Percentiles rank a stretch among this genome's conserved stretches.
Conservation (phyloP, 2,329 filamentous ascomycete genomes). For the Colletotrichum coccodes region DNA sequence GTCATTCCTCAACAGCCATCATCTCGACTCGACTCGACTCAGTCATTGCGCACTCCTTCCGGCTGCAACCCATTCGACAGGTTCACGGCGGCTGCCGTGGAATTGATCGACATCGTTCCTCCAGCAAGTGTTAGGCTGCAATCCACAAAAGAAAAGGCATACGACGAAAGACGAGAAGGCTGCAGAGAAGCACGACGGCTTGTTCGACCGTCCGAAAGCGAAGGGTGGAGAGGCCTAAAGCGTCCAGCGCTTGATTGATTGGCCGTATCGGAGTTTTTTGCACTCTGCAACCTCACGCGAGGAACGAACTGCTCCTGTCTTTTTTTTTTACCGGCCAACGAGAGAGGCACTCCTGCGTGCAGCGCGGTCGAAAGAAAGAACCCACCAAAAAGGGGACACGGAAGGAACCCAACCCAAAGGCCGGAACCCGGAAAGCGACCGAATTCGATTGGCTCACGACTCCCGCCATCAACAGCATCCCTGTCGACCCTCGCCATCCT, state of each 20-base stretch:
- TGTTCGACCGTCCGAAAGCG: neutral
- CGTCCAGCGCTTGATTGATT: constrained; percentile 5
- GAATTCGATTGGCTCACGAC: constrained; percentile 22
- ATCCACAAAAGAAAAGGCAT: neutral
- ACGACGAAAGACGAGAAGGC: neutral
- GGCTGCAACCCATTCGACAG: neutral
- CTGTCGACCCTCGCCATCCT: neutral
- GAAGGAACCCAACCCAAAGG: neutral
- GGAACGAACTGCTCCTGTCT: neutral
- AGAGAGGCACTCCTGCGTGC: neutral
- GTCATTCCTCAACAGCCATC: too few species aligned
- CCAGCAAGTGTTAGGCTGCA: neutral
- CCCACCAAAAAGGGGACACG: neutral
- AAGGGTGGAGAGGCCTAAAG: constrained; percentile 3
- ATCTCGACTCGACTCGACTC: neutral
- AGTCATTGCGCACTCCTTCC: neutral
- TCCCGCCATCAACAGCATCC: constrained; percentile 2
- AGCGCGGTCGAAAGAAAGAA: neutral
- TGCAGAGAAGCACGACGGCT: neutral
- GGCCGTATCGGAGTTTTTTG: neutral
- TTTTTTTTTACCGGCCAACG: constrained; percentile 25
- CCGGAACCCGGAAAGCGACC: neutral
- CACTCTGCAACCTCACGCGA: neutral
- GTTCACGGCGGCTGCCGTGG: neutral
- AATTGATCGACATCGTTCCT: constrained; percentile 3